phyloP scores from a whole-genome alignment of 164 flowering plant species.

The Berberis vulgaris region DNA sequence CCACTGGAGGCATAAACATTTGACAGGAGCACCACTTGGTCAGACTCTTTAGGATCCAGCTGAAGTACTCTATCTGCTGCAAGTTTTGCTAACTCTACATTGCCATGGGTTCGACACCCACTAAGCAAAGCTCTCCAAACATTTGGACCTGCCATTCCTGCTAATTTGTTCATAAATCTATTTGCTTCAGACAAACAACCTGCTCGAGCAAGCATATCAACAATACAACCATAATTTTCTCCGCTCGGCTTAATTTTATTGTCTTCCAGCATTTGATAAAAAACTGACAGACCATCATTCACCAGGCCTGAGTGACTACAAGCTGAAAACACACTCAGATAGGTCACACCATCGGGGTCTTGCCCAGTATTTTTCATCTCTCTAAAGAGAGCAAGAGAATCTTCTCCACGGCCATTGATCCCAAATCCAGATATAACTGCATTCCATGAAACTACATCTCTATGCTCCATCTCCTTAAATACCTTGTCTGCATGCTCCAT shows the following conservation, averaged over 20 bases:
- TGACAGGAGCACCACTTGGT: constrained; percentile 33
- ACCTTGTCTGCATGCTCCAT: constrained; percentile 22
- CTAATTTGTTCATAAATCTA: constrained; percentile 10
- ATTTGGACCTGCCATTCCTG: constrained; percentile 1
- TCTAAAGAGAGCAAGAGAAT: constrained; percentile 25
- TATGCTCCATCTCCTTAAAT: constrained; percentile 25
- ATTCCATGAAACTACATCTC: constrained; percentile 32
- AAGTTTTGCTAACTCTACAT: constrained; percentile 30
- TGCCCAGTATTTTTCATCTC: constrained; percentile 22
- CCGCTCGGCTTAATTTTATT: constrained; percentile 15
- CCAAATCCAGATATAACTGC: constrained; percentile 32
- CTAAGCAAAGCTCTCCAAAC: constrained; percentile 33
- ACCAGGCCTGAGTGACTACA: constrained; percentile 39
- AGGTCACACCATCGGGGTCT: constrained; percentile 25
- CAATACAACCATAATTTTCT: constrained; percentile 30
- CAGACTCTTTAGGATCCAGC: constrained; percentile 21
- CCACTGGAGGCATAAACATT: constrained; percentile 30
- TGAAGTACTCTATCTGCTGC: constrained; percentile 21
- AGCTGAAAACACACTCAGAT: constrained; percentile 24
- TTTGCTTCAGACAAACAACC: constrained; percentile 29
- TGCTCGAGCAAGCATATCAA: constrained; percentile 36
- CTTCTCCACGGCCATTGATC: constrained; percentile 31
- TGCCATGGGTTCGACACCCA: constrained; percentile 25
- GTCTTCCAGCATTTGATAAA: constrained; percentile 24
- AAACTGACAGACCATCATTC: constrained; percentile 29